These are phyloP conservation scores for Microascus cirrosus DNA, from an alignment of 2,329 filamentous ascomycete species.

Conservation along the genomic window DNA sequence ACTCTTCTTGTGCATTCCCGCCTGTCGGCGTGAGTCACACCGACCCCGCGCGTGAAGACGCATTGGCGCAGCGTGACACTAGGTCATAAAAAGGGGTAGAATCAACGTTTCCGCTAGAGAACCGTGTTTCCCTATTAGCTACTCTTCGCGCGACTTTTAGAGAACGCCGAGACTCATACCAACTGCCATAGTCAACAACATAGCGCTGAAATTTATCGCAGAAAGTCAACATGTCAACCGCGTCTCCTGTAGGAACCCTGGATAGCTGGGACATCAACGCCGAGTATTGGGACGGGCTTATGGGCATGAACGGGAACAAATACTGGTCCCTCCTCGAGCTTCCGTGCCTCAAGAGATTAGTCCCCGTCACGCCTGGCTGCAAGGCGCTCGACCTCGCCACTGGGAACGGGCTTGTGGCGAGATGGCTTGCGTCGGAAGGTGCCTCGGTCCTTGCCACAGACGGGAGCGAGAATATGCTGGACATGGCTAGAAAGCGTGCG, in stretches of 20 bases:
- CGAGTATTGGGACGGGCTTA: conserved; percentile 25
- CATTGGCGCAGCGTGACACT: no score
- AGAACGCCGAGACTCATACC: no score
- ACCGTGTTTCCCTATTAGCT: no score
- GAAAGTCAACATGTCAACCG: background rate
- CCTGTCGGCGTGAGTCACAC: no score
- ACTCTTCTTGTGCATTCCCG: no score
- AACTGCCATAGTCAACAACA: no score
- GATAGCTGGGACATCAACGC: conserved; percentile 29
- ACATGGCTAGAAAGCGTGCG: conserved; percentile 14
- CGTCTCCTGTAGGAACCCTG: conserved; percentile 9
- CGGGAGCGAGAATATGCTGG: conserved; percentile 27
- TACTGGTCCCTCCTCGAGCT: conserved; percentile 31
- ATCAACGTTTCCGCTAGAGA: no score
- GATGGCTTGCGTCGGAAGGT: conserved; percentile 25
- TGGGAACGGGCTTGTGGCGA: conserved; percentile 35
- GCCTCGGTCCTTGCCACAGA: conserved; percentile 31
- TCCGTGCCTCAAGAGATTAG: conserved; percentile 25
- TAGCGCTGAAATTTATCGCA: no score
- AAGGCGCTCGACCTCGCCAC: conserved; percentile 34
- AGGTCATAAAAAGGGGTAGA: no score
- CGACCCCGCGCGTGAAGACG: no score
- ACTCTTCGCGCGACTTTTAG: no score
- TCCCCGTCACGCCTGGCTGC: conserved; percentile 14
- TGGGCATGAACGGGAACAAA: conserved; percentile 28